A percentile compares a stretch with the other conserved stretches of the same genome.
Conservation (phyloP, 1,139 yeast genomes). For the Saccharomycopsis crataegensis region DNA sequence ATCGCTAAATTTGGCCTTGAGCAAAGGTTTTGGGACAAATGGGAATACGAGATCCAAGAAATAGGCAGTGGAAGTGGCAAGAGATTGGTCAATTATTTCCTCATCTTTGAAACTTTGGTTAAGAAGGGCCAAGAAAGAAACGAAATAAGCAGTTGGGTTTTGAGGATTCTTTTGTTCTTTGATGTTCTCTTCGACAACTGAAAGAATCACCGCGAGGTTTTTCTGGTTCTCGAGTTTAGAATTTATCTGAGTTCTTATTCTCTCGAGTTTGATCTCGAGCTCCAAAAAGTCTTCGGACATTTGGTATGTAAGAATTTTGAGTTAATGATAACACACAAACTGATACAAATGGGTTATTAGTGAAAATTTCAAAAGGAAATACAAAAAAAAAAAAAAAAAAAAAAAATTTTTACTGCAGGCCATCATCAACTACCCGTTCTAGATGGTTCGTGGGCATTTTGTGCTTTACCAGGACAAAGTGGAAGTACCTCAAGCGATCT, state of each 20-base stretch:
- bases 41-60: conserved; percentile 77
- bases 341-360: no score
- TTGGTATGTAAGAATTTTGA: not conserved
- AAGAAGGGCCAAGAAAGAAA: conserved; percentile 72
- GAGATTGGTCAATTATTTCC: conserved; percentile 45
- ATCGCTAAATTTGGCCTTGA: conserved; percentile 67
- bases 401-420: not conserved
- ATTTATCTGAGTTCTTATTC: conserved; percentile 60
- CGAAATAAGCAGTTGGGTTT: conserved; percentile 68
- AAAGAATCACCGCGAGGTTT: conserved; percentile 63
- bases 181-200: conserved; percentile 87
- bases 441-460: no score
- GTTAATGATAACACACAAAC: not conserved
- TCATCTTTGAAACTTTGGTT: conserved; percentile 65
- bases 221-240: conserved; percentile 83
- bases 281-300: conserved; percentile 32
- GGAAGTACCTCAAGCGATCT: no score
- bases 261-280: conserved; percentile 60
- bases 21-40: conserved; percentile 58
- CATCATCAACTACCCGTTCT: no score
- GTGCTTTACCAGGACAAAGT: no score
- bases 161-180: conserved; percentile 58
- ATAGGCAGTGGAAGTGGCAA: conserved; percentile 75
- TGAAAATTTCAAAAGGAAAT: not conserved
- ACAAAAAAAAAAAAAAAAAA: not conserved